Base-by-base conservation (phyloP, 176 grass and related monocot genomes). In the Musa troglodytarum region DNA sequence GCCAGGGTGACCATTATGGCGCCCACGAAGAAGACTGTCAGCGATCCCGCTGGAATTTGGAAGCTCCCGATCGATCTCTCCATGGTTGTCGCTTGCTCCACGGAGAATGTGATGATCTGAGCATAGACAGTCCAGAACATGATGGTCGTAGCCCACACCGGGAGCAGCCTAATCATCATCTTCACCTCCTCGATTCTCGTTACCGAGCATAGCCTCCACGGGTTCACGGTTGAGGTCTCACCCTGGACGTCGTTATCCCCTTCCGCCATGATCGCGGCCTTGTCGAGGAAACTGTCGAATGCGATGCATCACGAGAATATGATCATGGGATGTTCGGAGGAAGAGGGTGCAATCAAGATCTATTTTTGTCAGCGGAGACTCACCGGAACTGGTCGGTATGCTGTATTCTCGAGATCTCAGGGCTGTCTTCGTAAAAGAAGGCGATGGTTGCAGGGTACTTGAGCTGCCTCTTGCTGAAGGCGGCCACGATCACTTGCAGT, bases 91-190 rank as follows among this genome's bases (percentile, higher is more conserved):
- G 92, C 88, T 87, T 96, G 92, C 76, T 91, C 88, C 26, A 96
- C 92, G 25, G 92, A 96, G 83, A 96, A 91, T 23, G 92, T 96
- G 81, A 96, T 96, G 76, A 96, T 81, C 71, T 96, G 92, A 13
- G 86, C 92, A 26, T 91, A 96, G 56, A 83, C 79, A 58, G 92
- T 96, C 92, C 92, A 96, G 88, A 96, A 96, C 26, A 96, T 83
- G 81, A 96, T 96, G 1, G 92, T 96, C 57, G 92, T 96, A 20
- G 92, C 86, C 92, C 92, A 96, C 79, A 96, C 88, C 1, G 92
- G 92, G 65, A 96, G 84, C 34, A 96, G 81, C 17, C 83, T 28
- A 8, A 85, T 81, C 86, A 96, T 79, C 92, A 96, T 91, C 80
- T 96, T 96, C 15, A 91, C 88, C 83, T 96, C 92, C 86, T 96